Evolutionary conservation across 768 basidiomycete genomes (phyloP), one percentile per base, ranked within the genome.

Genomic region (Cantharellus anzutake): DNA sequence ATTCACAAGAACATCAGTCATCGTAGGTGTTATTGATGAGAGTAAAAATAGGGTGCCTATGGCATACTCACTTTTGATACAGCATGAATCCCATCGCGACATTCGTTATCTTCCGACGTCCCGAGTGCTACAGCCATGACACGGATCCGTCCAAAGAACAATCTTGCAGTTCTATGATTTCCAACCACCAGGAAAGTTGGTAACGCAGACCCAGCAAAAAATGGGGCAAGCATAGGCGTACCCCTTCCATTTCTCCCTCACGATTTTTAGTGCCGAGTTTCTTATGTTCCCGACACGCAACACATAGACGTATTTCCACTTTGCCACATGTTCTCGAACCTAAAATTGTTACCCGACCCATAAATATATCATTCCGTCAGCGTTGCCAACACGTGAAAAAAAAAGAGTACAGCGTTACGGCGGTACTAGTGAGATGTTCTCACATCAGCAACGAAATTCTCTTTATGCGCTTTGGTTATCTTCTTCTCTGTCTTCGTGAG

Each of bases 71-170:
- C 92, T 68, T 81, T 75, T 41, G 90, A 85, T 50, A 98, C 77
- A 69, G 84, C 80, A 65, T 82, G 77, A 52, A 96, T 70, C 3
- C 90, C 92, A 62, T 75, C 70, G 57, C 78, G 77, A 70, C 91
- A 83, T 71, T 98, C 96, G 63, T 86, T 85, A 69, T 87, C 93
- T 44, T 78, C 76, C 3, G 89, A 86, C 44, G 80, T 79, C 3
- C 96, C 96, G 14, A 99, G 76, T 48, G 91, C 94, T 70, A 94
- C 97, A 35, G 90, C 88, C 88, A 99, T 94, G 37, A 99, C 89
- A 5, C 83, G 80, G 51, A 80, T 79, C 66, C 82, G 77, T 14
- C 86, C 88, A 73, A 93, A 89, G 70, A 91, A 93, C 71, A 94
- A 80, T 65, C 91, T 81, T 59, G 88, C 91, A 62, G 89, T 81